These are phyloP conservation scores for Penicillium sp. DNA, from an alignment of 2,329 filamentous ascomycete species.

Conservation along the genomic window DNA sequence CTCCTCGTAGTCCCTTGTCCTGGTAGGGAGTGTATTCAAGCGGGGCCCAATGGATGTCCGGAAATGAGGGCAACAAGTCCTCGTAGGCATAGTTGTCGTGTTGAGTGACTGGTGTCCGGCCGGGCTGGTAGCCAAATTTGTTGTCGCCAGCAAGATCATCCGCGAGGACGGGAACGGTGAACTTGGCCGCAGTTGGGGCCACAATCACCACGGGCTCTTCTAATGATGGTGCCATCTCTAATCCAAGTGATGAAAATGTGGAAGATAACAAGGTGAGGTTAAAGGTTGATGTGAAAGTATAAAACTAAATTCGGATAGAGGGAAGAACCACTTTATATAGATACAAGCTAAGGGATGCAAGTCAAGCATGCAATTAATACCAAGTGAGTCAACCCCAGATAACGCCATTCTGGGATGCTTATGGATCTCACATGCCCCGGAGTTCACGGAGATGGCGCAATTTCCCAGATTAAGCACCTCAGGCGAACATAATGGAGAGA, in stretches of 20 bases:
- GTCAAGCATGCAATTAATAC: background rate
- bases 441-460: conserved; percentile 30
- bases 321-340: conserved; percentile 5
- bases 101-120: conserved; percentile 45
- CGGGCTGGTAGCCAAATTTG: conserved; percentile 48
- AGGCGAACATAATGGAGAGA: background rate
- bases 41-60: conserved; percentile 52
- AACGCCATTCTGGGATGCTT: conserved; percentile 19
- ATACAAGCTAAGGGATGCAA: background rate
- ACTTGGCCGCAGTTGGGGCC: conserved; percentile 7
- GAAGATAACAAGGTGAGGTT: background rate
- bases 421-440: conserved; percentile 11
- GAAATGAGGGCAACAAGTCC: conserved; percentile 53
- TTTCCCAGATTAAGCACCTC: conserved; percentile 27
- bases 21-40: conserved; percentile 50
- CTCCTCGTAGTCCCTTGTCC: conserved; percentile 55
- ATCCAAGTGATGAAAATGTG: background rate
- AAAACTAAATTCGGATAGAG: conserved; percentile 6
- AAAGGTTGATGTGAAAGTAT: background rate
- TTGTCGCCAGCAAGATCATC: conserved; percentile 23
- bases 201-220: conserved; percentile 22
- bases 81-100: conserved; percentile 53
- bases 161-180: conserved; percentile 16
- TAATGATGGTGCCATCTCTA: conserved; percentile 33
- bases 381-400: conserved; percentile 19